A percentile compares a stretch with the other conserved stretches of the same genome.
phyloP scores from a whole-genome alignment of 2,329 filamentous ascomycete genomes.

The Alternaria sp. region DNA sequence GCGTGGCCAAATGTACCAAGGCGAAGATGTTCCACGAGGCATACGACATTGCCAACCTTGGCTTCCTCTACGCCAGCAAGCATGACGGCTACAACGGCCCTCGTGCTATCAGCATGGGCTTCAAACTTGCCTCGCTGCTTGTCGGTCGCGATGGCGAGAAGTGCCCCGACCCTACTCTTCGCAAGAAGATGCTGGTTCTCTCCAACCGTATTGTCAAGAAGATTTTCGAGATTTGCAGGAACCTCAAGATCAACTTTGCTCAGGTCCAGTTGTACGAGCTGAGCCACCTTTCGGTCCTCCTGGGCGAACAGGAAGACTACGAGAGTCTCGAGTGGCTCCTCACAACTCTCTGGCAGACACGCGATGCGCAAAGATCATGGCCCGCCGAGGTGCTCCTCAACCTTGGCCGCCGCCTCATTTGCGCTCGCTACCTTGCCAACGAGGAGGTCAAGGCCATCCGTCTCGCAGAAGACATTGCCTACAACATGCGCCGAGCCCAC shows the following conservation, averaged over 20 bases:
- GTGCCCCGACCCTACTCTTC: slow-evolving; percentile 41
- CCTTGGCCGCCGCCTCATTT: slow-evolving; percentile 62
- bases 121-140: slow-evolving; percentile 47
- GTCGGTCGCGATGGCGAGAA: slow-evolving; percentile 42
- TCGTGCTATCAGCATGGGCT: slow-evolving; percentile 48
- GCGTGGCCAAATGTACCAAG: slow-evolving; percentile 35
- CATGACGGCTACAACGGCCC: slow-evolving; percentile 45
- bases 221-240: slow-evolving; percentile 51
- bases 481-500: slow-evolving; percentile 64
- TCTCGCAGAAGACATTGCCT: slow-evolving; percentile 63
- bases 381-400: slow-evolving; percentile 55
- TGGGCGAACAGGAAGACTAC: slow-evolving; percentile 58
- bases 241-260: slow-evolving; percentile 54
- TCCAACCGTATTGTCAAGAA: slow-evolving; percentile 54
- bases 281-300: slow-evolving; percentile 53
- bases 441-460: slow-evolving; percentile 51
- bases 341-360: slow-evolving; percentile 48
- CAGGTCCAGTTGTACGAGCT: slow-evolving; percentile 53
- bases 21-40: slow-evolving; percentile 44
- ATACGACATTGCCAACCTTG: slow-evolving; percentile 46
- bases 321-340: slow-evolving; percentile 52
- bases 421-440: slow-evolving; percentile 61
- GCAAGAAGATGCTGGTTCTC: slow-evolving; percentile 52
- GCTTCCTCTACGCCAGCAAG: slow-evolving; percentile 43
- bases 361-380: slow-evolving; percentile 46